These are phyloP conservation scores for Mycena epipterygia DNA, from an alignment of 768 basidiomycete species.

Conservation along the genomic window DNA sequence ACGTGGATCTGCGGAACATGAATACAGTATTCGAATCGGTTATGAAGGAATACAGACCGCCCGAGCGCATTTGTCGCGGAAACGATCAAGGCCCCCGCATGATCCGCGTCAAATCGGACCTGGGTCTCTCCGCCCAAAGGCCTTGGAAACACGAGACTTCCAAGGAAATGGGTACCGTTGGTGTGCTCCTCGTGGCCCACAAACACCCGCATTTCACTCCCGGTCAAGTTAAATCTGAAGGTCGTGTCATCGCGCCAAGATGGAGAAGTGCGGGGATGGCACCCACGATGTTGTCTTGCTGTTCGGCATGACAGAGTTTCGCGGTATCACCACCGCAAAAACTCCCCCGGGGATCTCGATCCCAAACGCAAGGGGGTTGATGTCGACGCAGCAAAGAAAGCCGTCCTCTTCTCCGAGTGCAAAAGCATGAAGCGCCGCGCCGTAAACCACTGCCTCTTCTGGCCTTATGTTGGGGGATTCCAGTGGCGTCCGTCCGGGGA, in stretches of 20 bases:
- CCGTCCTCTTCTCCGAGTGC: neutral
- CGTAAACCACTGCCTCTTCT: neutral
- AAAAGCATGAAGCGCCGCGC: neutral
- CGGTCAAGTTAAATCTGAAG: neutral
- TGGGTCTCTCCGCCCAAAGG: neutral
- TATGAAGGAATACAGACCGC: neutral
- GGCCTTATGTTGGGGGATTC: neutral
- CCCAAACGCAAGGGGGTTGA: neutral
- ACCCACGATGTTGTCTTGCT: neutral
- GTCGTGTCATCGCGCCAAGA: neutral
- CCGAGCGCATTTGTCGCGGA: neutral
- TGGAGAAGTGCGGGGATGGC: neutral
- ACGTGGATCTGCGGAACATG: neutral
- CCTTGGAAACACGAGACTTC: neutral
- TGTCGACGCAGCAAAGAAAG: neutral
- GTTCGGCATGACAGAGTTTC: neutral
- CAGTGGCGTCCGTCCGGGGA: neutral
- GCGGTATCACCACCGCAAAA: neutral
- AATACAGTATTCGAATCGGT: neutral
- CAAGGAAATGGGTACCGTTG: neutral
- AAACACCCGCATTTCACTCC: neutral
- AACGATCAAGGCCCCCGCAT: neutral
- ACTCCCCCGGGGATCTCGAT: neutral
- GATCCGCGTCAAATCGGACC: neutral
- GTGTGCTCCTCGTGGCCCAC: neutral